These are phyloP conservation scores for Diaporthe sp. DNA, from an alignment of 2,329 filamentous ascomycete species.

Conservation along the genomic window DNA sequence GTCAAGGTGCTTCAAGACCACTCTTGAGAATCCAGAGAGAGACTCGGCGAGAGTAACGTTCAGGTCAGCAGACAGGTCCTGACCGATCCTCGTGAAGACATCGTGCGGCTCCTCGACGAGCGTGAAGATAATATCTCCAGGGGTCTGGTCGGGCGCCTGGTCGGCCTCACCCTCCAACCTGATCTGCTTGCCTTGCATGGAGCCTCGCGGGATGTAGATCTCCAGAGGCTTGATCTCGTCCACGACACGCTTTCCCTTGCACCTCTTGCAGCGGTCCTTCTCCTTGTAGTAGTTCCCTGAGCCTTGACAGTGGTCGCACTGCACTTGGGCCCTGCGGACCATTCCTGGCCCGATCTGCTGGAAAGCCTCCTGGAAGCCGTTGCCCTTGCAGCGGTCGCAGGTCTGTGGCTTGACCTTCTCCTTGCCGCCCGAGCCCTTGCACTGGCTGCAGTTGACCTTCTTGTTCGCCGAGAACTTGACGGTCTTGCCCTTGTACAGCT, in stretches of 20 bases:
- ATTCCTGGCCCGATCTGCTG: slow-evolving; percentile 89
- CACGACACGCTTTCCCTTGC: slow-evolving; percentile 90
- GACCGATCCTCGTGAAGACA: slow-evolving; percentile 84
- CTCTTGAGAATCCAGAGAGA: slow-evolving; percentile 88
- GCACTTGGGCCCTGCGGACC: slow-evolving; percentile 82
- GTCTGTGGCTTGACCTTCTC: slow-evolving; percentile 88
- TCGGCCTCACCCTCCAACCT: slow-evolving; percentile 94
- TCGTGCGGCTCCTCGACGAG: slow-evolving; percentile 86
- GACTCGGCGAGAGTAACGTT: slow-evolving; percentile 87
- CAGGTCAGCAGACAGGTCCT: slow-evolving; percentile 87
- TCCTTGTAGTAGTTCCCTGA: slow-evolving; percentile 91
- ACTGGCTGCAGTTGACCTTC: slow-evolving; percentile 88
- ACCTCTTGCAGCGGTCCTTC: slow-evolving; percentile 99
- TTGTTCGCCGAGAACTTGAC: slow-evolving; percentile 97
- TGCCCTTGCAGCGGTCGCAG: slow-evolving; percentile 88
- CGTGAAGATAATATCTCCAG: slow-evolving; percentile 94
- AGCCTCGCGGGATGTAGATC: slow-evolving; percentile 93
- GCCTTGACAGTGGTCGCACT: slow-evolving; percentile 87
- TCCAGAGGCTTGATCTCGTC: slow-evolving; percentile 95
- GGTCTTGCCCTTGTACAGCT: slow-evolving; percentile 98
- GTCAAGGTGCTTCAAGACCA: slow-evolving; percentile 93
- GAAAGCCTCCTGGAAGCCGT: slow-evolving; percentile 82
- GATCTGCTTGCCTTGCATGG: slow-evolving; percentile 89
- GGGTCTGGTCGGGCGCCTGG: slow-evolving; percentile 88
- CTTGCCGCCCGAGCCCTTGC: slow-evolving; percentile 91